Evolutionary conservation across 2,329 filamentous ascomycete genomes (phyloP).

Genomic region (Fusarium sp.): DNA sequence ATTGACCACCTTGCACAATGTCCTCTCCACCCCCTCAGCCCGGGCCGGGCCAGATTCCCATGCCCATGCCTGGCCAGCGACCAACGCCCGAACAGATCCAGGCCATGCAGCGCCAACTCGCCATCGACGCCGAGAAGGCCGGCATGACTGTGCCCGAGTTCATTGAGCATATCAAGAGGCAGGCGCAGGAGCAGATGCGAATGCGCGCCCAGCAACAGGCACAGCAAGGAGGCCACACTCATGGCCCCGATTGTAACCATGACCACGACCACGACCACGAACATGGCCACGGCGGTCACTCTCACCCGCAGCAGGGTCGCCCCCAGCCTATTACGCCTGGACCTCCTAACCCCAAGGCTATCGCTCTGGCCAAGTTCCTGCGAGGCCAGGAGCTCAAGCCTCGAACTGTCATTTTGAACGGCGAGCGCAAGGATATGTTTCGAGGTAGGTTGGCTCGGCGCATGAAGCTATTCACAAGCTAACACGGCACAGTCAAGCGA

Average conservation of each 20-base stretch:
- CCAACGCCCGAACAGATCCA: conserved; percentile 88
- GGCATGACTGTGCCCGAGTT: conserved; percentile 90
- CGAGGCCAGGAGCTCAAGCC: conserved; percentile 86
- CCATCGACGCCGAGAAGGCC: conserved; percentile 83
- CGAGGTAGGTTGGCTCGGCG: conserved; percentile 70
- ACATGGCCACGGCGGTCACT: conserved; percentile 38
- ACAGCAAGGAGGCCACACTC: conserved; percentile 53
- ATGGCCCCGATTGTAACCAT: conserved; percentile 43
- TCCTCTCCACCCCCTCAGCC: conserved; percentile 46
- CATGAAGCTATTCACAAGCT: conserved; percentile 1
- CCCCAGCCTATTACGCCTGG: conserved; percentile 78
- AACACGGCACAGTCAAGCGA: conserved; percentile 79
- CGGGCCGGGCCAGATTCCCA: conserved; percentile 46
- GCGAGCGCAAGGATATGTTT: conserved; percentile 98
- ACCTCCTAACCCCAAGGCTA: conserved; percentile 87
- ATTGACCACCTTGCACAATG: conserved; percentile 38
- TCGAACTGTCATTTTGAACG: conserved; percentile 92
- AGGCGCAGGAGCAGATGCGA: conserved; percentile 63
- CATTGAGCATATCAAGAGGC: conserved; percentile 74
- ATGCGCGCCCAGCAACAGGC: conserved; percentile 58
- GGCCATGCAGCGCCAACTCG: conserved; percentile 84
- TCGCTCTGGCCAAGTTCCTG: conserved; percentile 91
- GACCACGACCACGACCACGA: conserved; percentile 44
- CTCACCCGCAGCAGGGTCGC: conserved; percentile 56
- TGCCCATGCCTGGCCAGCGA: conserved; percentile 56